Conservation (phyloP, 2,329 filamentous ascomycete genomes). For the Aspergillus sp. region DNA sequence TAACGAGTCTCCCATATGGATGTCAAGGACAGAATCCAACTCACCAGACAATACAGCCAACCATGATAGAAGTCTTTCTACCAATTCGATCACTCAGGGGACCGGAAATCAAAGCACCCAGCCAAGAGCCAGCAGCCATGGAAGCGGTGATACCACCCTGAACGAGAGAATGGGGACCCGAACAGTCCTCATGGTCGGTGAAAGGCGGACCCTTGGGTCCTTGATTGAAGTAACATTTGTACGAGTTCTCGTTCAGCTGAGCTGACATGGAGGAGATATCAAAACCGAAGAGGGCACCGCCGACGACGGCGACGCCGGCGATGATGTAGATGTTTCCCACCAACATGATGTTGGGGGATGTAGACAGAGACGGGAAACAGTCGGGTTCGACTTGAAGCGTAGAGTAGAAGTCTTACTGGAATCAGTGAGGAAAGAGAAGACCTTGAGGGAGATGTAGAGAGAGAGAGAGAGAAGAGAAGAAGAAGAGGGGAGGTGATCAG, state of each 20-base stretch:
- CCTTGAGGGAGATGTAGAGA: not conserved
- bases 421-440: too few species aligned
- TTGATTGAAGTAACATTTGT: constrained; percentile 67
- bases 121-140: constrained; percentile 70
- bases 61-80: constrained; percentile 51
- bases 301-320: constrained; percentile 50
- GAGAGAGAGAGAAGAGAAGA: not conserved
- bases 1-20: not conserved
- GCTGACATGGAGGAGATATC: constrained; percentile 38
- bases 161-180: constrained; percentile 46
- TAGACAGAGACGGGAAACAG: not conserved
- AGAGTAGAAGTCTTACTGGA: not conserved
- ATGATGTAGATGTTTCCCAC: constrained; percentile 59
- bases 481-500: not conserved
- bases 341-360: constrained; percentile 17
- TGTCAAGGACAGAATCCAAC: constrained; percentile 44
- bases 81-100: constrained; percentile 56
- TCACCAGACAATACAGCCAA: constrained; percentile 49
- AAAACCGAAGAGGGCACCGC: constrained; percentile 32
- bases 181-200: constrained; percentile 46
- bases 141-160: constrained; percentile 69
- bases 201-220: constrained; percentile 53
- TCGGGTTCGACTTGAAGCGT: not conserved
- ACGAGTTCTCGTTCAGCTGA: constrained; percentile 42
- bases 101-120: constrained; percentile 57